Evolutionary conservation across 1,284 basidiomycete genomes (phyloP).

Genomic region (Ganoderma lingzhi): DNA sequence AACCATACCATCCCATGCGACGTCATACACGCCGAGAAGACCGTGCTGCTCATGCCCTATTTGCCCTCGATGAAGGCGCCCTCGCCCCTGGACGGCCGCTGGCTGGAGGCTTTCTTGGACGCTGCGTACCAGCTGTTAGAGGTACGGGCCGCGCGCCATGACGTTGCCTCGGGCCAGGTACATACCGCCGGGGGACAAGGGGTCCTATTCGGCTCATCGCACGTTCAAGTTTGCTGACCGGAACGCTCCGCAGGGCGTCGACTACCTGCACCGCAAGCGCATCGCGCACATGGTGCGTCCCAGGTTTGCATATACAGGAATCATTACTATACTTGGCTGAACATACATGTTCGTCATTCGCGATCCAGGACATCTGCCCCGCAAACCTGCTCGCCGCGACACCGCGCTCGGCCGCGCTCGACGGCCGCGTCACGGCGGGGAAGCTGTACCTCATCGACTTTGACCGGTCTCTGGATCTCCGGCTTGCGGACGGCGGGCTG

Average conservation of each 20-base stretch:
- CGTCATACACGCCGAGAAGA: neutral
- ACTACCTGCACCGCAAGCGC: conserved; percentile 1
- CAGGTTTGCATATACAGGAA: too few relatives aligned
- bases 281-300: conserved; percentile 4
- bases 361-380: conserved; percentile 24
- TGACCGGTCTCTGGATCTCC: neutral
- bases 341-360: too few relatives aligned
- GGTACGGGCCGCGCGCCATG: neutral
- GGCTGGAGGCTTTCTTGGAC: neutral
- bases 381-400: conserved; percentile 14
- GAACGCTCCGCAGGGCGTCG: neutral
- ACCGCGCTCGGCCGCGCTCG: neutral
- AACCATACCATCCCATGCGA: conserved; percentile 6
- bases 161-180: neutral
- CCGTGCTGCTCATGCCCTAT: conserved; percentile 3
- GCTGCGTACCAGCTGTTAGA: neutral
- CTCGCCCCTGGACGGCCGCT: neutral
- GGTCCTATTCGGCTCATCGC: neutral
- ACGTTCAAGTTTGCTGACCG: neutral
- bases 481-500: too few relatives aligned
- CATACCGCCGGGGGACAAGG: neutral
- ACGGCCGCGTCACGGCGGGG: neutral
- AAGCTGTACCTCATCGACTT: neutral
- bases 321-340: too few relatives aligned
- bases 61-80: neutral